Base-by-base conservation (phyloP, 371 early-diverging fungal genomes). In the Circinella minor region DNA sequence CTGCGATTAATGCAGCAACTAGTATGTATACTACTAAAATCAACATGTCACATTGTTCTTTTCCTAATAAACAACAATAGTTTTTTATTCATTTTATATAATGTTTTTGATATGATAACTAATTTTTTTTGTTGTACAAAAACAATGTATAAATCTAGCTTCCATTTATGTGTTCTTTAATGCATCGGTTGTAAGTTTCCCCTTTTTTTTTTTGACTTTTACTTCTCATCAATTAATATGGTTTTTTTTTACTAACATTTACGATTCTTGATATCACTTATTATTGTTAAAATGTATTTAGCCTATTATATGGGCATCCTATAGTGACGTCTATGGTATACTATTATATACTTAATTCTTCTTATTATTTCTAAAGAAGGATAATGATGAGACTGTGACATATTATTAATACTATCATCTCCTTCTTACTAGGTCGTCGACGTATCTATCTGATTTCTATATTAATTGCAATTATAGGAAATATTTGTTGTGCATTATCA, bases 101-200 rank as follows among this genome's bases (percentile, higher is more conserved):
- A 47, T 47, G 15, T 47, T 47, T 47, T 47, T 47, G 0, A 15
- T 43, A 9, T 43, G 43, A 43, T 43, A 8, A 14, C 15, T 51
- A 51, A 51, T 73, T 27, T 27, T 27, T 27, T 27, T 27, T 27
- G 71, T 77, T 14, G 77, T 73, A 65, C 74, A 72, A 27, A 27
- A 27, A 27, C 27, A 27, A 27, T 27, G 27, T 27, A 27, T 27
- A 27, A 27, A 27, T 36, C 71, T 18, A 79, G 75, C 3, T 75
- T 80, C 34, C 66, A 79, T 77, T 81, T 81, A 13, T 39, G 81
- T 4, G 57, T 83, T 7, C 79, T 81, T 81, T 79, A 81, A 3
- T 68, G 74, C 47, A 73, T 81, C 67, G 74, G 79, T 55, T 79
- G 81, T 64, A 55, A 66, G 36, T 55, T 67, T 72, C 34, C 36